phyloP scores from a whole-genome alignment of 345 rosid genomes.

The Populus euphratica region DNA sequence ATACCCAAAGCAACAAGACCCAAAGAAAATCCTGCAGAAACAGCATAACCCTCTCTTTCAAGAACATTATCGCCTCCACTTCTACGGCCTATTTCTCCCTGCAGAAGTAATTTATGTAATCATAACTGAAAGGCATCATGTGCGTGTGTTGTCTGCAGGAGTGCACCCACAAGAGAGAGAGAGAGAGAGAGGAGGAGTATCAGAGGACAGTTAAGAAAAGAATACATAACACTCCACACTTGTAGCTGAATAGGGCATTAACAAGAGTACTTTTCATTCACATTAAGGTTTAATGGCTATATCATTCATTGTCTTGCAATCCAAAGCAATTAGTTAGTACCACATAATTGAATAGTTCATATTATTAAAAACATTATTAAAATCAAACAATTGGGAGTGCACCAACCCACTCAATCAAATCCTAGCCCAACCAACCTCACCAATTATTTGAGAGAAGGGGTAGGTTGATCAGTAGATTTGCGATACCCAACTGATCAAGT shows the following conservation, averaged over 20 bases:
- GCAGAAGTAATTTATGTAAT: constrained; percentile 16
- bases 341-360: background rate
- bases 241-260: background rate
- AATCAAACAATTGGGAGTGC: background rate
- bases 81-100: constrained; percentile 97
- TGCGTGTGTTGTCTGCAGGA: background rate
- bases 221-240: background rate
- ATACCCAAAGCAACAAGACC: constrained; percentile 97
- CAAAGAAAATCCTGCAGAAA: constrained; percentile 94
- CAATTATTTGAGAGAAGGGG: too few species aligned
- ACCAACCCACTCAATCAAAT: too few species aligned
- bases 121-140: constrained; percentile 17
- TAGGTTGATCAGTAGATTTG: too few species aligned
- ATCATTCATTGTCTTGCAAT: background rate
- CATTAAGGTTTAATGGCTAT: background rate
- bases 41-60: constrained; percentile 99
- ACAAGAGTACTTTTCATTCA: background rate
- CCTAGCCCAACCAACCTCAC: too few species aligned
- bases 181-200: background rate
- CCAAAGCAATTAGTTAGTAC: constrained; percentile 4
- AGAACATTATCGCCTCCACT: constrained; percentile 98
- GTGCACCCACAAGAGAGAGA: too few species aligned
- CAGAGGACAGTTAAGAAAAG: constrained; percentile 7
- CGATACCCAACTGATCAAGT: too few species aligned
- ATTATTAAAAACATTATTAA: background rate